phyloP scores from a whole-genome alignment of 306 rosid genomes.

The Prunus dulcis region DNA sequence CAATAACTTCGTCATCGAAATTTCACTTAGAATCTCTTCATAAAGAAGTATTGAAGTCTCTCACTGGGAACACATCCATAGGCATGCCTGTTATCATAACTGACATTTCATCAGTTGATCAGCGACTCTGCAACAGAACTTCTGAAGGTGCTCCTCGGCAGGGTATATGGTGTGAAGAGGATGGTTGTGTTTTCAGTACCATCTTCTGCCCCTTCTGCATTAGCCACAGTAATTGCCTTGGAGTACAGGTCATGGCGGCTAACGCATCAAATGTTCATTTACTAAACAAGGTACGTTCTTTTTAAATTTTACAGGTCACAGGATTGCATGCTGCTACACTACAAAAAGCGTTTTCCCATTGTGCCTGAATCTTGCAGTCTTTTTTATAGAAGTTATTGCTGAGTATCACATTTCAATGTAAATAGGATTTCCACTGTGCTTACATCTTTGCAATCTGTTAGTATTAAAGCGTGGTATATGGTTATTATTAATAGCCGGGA shows the following conservation, averaged over 20 bases:
- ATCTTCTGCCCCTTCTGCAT: conserved; percentile 80
- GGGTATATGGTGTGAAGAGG: conserved; percentile 79
- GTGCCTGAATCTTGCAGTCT: background rate
- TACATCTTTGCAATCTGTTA: background rate
- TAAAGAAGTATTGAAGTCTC: conserved; percentile 30
- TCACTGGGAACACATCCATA: conserved; percentile 20
- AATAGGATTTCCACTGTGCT: no score
- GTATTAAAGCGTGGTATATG: no score
- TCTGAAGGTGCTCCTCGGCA: conserved; percentile 35
- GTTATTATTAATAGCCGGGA: no score
- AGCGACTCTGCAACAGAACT: conserved; percentile 38
- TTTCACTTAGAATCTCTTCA: conserved; percentile 53
- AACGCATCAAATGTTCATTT: conserved; percentile 67
- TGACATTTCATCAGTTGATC: conserved; percentile 55
- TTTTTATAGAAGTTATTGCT: no score
- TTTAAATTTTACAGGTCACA: background rate
- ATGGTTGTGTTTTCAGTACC: conserved; percentile 76
- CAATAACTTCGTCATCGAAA: conserved; percentile 48
- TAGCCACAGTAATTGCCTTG: conserved; percentile 47
- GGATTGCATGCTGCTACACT: background rate
- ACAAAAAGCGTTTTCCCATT: background rate
- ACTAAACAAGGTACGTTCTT: conserved; percentile 59
- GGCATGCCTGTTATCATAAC: conserved; percentile 55
- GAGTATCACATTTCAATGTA: no score
- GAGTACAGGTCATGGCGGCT: conserved; percentile 79